Percentiles rank a stretch among this genome's conserved stretches.
phyloP scores from a whole-genome alignment of 2,329 filamentous ascomycete genomes.

The Rhexocercosporidium sp. region DNA sequence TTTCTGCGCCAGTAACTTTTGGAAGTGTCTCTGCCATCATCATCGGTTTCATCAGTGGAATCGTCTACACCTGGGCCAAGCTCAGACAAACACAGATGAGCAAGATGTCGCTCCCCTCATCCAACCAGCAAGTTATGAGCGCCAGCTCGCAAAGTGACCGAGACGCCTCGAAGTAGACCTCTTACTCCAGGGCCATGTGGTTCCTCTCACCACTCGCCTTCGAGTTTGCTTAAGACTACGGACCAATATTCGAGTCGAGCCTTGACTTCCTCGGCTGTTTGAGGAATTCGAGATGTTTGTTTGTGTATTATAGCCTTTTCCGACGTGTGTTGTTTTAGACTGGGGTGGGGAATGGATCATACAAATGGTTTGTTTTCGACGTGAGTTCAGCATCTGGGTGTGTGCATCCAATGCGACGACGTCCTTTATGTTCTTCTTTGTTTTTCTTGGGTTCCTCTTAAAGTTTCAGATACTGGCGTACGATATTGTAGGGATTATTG shows the following conservation, averaged over 20 bases:
- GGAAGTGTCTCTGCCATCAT: constrained; percentile 90
- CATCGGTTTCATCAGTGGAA: constrained; percentile 88
- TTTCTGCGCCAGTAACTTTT: constrained; percentile 90
- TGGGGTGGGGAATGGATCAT: constrained; percentile 24
- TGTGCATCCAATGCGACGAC: constrained; percentile 8
- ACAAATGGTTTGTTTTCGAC: constrained; percentile 20
- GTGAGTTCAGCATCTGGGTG: constrained; percentile 4
- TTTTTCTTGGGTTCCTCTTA: constrained; percentile 1
- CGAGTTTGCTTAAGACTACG: not conserved
- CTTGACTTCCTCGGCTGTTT: not conserved
- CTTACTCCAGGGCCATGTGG: not conserved
- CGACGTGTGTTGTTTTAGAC: constrained; percentile 29
- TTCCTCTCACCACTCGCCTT: constrained; percentile 9
- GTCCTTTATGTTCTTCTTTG: constrained; percentile 7
- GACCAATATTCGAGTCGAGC: not conserved
- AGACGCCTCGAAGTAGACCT: constrained; percentile 68
- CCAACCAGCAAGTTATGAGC: constrained; percentile 71
- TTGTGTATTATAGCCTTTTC: constrained; percentile 34
- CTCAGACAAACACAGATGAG: constrained; percentile 74
- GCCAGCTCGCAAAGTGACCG: constrained; percentile 90
- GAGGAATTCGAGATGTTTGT: constrained; percentile 22
- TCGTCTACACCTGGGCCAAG: constrained; percentile 89
- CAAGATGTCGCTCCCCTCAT: constrained; percentile 71
- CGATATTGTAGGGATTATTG: constrained; percentile 32
- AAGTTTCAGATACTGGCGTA: constrained; percentile 27